A percentile compares a stretch with the other conserved stretches of the same genome.
These are phyloP conservation scores for Harringtonia lauricola DNA, from an alignment of 2,329 filamentous ascomycete genomes.

Conservation along the genomic window DNA sequence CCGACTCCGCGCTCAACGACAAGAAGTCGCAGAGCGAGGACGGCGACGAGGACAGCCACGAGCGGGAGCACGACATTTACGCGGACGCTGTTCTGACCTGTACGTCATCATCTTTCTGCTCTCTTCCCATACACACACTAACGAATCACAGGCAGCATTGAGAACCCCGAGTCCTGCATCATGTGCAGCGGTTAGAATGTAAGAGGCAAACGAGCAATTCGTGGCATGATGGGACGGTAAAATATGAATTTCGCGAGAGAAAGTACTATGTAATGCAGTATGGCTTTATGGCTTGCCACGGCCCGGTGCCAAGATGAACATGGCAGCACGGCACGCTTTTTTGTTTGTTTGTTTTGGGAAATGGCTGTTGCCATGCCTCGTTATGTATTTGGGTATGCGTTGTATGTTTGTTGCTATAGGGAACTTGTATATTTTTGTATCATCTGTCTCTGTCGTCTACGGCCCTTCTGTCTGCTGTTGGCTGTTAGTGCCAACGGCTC, in stretches of 20 bases:
- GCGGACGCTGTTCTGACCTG: slow-evolving; percentile 84
- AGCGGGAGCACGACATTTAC: slow-evolving; percentile 86
- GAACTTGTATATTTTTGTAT: too few species aligned
- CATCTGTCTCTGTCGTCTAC: too few species aligned
- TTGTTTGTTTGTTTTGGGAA: not conserved
- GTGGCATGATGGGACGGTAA: not conserved
- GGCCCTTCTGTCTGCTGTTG: too few species aligned
- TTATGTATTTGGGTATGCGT: too few species aligned
- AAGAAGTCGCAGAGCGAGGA: slow-evolving; percentile 62
- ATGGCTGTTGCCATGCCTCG: too few species aligned
- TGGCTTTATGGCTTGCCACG: too few species aligned
- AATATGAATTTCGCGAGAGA: not conserved
- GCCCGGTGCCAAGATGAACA: too few species aligned
- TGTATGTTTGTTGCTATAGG: too few species aligned
- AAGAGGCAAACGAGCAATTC: not conserved
- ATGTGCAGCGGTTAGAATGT: slow-evolving; percentile 84
- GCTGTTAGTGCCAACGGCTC: too few species aligned
- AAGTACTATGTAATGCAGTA: not conserved
- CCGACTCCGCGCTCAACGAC: slow-evolving; percentile 36
- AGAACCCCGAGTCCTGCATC: slow-evolving; percentile 86
- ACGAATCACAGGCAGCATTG: slow-evolving; percentile 64
- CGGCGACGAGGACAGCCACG: slow-evolving; percentile 55
- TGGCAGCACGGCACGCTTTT: not conserved
- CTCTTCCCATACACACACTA: slow-evolving; percentile 17
- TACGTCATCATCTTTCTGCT: slow-evolving; percentile 33